Conservation (phyloP, 208 protist species). For the Leishmania major region DNA sequence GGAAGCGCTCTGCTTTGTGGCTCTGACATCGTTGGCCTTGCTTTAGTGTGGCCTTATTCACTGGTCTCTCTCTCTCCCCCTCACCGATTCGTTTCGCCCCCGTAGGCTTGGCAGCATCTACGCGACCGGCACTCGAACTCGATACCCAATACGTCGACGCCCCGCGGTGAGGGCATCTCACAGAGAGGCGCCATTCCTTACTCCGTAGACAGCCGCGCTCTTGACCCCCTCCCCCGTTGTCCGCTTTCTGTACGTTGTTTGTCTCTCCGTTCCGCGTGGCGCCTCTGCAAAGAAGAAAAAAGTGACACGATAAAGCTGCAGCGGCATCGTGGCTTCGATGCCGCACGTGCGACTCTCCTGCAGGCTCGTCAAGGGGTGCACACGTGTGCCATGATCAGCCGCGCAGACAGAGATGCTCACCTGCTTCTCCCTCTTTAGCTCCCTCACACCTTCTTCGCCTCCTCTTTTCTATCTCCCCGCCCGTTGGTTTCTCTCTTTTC, state of each 20-base stretch:
- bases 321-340: not conserved
- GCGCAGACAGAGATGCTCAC: not conserved
- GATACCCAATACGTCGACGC: not conserved
- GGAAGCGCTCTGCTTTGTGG: not conserved
- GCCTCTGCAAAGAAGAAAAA: not conserved
- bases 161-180: not conserved
- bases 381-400: not conserved
- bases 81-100: not conserved
- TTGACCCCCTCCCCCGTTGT: no score
- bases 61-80: not conserved
- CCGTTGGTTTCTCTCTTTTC: not conserved
- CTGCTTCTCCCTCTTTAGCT: slow-evolving; percentile 3
- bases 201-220: not conserved
- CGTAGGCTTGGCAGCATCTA: not conserved
- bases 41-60: not conserved
- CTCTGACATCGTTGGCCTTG: not conserved
- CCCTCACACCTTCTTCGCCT: not conserved
- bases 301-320: no score
- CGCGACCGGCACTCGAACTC: not conserved
- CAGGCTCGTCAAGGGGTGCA: not conserved
- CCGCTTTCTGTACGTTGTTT: not conserved
- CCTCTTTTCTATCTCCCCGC: not conserved
- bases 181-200: not conserved
- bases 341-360: not conserved
- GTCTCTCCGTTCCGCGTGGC: not conserved